phyloP scores from a whole-genome alignment of 805 yeast species.

The Saccharomycopsis schoenii region DNA sequence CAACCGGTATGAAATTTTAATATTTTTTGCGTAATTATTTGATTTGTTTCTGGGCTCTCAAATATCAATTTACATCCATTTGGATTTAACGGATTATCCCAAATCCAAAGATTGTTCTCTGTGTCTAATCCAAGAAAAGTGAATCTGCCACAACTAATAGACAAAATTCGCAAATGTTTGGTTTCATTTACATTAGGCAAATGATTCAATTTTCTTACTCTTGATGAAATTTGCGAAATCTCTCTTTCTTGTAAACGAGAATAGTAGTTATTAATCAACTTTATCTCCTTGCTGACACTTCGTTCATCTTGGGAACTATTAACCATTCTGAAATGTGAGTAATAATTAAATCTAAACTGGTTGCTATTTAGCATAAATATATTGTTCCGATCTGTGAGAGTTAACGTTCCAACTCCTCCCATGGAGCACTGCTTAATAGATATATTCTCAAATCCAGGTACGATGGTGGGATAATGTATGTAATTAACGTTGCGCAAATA shows the following conservation, averaged over 20 bases:
- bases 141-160: slow-evolving; percentile 52
- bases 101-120: slow-evolving; percentile 40
- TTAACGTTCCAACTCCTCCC: background rate
- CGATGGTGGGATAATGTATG: background rate
- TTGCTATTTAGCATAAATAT: background rate
- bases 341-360: background rate
- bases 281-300: background rate
- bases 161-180: slow-evolving; percentile 28
- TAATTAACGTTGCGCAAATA: background rate
- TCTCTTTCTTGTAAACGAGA: background rate
- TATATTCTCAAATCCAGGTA: background rate
- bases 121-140: slow-evolving; percentile 55
- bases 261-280: background rate
- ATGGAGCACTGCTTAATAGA: background rate
- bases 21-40: slow-evolving; percentile 3
- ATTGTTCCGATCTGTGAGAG: background rate
- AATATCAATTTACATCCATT: slow-evolving; percentile 38
- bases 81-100: slow-evolving; percentile 41
- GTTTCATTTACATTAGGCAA: slow-evolving; percentile 8
- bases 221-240: background rate
- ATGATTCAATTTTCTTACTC: background rate
- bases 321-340: background rate
- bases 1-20: slow-evolving; percentile 55
- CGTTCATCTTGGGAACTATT: background rate
- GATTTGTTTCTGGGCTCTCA: slow-evolving; percentile 20